A percentile compares a stretch with the other conserved stretches of the same genome.
Conservation (phyloP, 2,329 filamentous ascomycete species). For the Diplodia scrobiculata region DNA sequence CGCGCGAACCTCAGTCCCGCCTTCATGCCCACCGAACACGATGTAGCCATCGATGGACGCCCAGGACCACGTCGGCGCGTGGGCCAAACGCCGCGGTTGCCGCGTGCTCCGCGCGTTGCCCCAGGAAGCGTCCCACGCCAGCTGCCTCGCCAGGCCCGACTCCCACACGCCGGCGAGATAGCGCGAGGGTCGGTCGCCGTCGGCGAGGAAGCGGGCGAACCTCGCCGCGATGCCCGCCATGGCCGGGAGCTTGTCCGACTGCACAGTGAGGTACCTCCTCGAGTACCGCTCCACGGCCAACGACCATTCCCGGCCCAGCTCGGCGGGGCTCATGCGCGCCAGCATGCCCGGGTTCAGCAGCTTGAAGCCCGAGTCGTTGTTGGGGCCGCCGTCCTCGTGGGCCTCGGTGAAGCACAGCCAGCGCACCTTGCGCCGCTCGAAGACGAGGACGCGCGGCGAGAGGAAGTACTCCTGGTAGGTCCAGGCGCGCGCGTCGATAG, state of each 20-base stretch:
- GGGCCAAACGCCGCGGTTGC: not conserved
- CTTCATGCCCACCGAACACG: not conserved
- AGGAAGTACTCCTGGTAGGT: not conserved
- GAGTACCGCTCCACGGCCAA: not conserved
- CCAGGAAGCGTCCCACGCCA: not conserved
- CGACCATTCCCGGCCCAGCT: not conserved
- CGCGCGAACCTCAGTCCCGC: not conserved
- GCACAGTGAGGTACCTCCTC: not conserved
- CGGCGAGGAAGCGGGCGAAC: not conserved
- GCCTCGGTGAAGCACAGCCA: not conserved
- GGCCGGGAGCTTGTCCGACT: not conserved
- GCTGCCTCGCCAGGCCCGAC: not conserved
- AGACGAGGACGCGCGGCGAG: not conserved
- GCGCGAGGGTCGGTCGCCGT: too few relatives aligned
- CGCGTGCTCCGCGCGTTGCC: not conserved
- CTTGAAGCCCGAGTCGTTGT: not conserved
- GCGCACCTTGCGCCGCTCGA: not conserved
- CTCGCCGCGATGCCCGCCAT: not conserved
- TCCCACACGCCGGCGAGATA: not conserved
- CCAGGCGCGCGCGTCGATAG: not conserved
- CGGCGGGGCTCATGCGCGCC: not conserved
- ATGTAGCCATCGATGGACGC: not conserved
- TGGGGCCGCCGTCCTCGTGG: not conserved
- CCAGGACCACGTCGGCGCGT: not conserved
- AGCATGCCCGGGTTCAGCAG: not conserved